A percentile compares a stretch with the other conserved stretches of the same genome.
Conservation (phyloP, 2,329 filamentous ascomycete genomes). For the Sporothrix globosa region DNA sequence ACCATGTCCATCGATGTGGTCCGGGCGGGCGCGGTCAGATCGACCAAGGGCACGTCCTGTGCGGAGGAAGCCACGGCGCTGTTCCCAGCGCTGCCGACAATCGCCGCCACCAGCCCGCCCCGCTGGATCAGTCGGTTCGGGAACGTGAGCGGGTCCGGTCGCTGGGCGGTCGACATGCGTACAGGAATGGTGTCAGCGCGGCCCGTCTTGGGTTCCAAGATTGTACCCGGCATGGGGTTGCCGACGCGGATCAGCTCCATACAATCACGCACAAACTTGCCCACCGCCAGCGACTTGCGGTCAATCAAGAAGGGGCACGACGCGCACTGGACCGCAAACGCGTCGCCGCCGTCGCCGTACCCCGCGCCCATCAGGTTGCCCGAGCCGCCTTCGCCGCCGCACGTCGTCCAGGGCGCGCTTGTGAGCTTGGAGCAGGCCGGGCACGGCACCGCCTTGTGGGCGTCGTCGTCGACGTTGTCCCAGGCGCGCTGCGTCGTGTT, state of each 20-base stretch:
- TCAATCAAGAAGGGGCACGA: constrained; percentile 56
- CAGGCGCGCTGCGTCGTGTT: constrained; percentile 56
- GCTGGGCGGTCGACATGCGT: constrained; percentile 16
- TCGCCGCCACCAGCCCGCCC: not conserved
- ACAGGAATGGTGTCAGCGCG: constrained; percentile 18
- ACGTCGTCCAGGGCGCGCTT: constrained; percentile 64
- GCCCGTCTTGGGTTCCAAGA: constrained; percentile 60
- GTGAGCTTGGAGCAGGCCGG: constrained; percentile 54
- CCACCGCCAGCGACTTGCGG: constrained; percentile 62
- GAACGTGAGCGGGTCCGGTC: constrained; percentile 49
- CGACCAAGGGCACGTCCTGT: not conserved
- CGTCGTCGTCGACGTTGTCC: constrained; percentile 60
- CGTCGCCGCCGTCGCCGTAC: constrained; percentile 60
- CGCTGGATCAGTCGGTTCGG: constrained; percentile 60
- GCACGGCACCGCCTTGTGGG: constrained; percentile 56
- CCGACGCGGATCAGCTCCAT: constrained; percentile 50
- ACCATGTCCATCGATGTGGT: constrained; percentile 56
- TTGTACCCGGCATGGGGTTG: constrained; percentile 68
- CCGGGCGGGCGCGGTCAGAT: constrained; percentile 37
- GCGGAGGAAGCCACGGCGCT: not conserved
- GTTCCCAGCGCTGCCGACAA: not conserved
- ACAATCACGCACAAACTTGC: constrained; percentile 64
- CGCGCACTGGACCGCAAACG: constrained; percentile 56
- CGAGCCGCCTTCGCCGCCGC: not conserved
- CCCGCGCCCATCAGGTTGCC: constrained; percentile 54